A percentile compares a stretch with the other conserved stretches of the same genome.
Conservation (phyloP, 1,139 yeast genomes). For the Yamadazyma conglobata region DNA sequence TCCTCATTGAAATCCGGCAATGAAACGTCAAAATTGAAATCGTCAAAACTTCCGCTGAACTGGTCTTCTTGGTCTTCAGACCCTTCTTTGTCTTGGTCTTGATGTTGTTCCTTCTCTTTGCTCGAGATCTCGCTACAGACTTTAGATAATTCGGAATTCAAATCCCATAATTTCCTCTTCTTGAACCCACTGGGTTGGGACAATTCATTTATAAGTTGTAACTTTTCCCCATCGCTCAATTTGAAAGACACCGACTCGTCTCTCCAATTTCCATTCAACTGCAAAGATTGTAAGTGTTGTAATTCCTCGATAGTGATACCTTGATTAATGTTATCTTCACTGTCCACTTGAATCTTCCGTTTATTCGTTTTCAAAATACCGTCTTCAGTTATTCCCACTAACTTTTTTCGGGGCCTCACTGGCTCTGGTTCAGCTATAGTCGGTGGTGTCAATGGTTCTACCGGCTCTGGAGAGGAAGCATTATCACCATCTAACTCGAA, state of each 20-base stretch:
- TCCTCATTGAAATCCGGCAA: constrained; percentile 32
- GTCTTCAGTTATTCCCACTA: constrained; percentile 35
- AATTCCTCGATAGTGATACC: constrained; percentile 37
- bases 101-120: constrained; percentile 22
- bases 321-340: constrained; percentile 27
- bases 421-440: constrained; percentile 13
- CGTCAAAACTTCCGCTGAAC: constrained; percentile 16
- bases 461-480: constrained; percentile 14
- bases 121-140: constrained; percentile 29
- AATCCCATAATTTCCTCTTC: constrained; percentile 35
- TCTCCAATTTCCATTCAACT: constrained; percentile 18
- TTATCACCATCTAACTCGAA: constrained; percentile 23
- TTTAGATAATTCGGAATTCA: constrained; percentile 28
- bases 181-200: constrained; percentile 24
- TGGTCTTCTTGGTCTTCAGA: constrained; percentile 16
- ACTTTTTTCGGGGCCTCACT: constrained; percentile 22
- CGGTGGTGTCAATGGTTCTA: constrained; percentile 17
- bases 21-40: constrained; percentile 39
- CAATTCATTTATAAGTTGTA: constrained; percentile 34
- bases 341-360: constrained; percentile 37
- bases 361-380: constrained; percentile 40
- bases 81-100: no score
- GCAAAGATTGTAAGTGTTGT: constrained; percentile 27
- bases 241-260: constrained; percentile 22
- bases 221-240: constrained; percentile 32